Conservation (phyloP, 371 early-diverging fungal species). For the Zancudomyces culisetae region DNA sequence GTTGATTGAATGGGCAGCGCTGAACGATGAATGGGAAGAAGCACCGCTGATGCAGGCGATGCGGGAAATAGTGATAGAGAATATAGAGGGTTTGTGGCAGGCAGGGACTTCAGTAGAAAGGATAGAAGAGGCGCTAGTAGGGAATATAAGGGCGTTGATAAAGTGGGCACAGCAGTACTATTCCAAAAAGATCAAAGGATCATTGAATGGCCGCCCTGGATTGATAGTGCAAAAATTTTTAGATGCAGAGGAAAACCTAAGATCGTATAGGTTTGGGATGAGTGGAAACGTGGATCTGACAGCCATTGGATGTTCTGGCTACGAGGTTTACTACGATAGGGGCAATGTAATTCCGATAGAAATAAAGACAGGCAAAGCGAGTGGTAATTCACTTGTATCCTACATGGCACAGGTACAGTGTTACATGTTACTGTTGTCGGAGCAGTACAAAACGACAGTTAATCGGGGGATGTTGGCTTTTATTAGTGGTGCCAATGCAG, state of each 20-base stretch:
- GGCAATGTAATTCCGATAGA: slow-evolving; percentile 54
- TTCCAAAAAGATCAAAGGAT: slow-evolving; percentile 2
- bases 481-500: slow-evolving; percentile 29
- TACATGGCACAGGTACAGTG: slow-evolving; percentile 75
- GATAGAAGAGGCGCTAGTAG: slow-evolving; percentile 24
- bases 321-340: background rate
- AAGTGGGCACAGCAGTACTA: slow-evolving; percentile 23
- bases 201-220: slow-evolving; percentile 8
- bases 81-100: slow-evolving; percentile 39
- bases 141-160: slow-evolving; percentile 23
- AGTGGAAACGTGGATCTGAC: slow-evolving; percentile 85
- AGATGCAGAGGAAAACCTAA: slow-evolving; percentile 80
- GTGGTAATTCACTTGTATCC: slow-evolving; percentile 6
- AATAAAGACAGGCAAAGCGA: slow-evolving; percentile 63
- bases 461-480: slow-evolving; percentile 57
- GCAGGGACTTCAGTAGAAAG: slow-evolving; percentile 35
- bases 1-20: slow-evolving; percentile 44
- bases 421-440: slow-evolving; percentile 70
- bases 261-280: slow-evolving; percentile 79
- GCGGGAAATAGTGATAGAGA: slow-evolving; percentile 21
- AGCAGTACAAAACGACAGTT: slow-evolving; percentile 56
- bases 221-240: slow-evolving; percentile 44
- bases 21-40: slow-evolving; percentile 31
- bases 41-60: slow-evolving; percentile 26
- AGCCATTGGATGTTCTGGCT: slow-evolving; percentile 23